phyloP scores from a whole-genome alignment of 495 filamentous ascomycete genomes.

The Bacidia rubella region DNA sequence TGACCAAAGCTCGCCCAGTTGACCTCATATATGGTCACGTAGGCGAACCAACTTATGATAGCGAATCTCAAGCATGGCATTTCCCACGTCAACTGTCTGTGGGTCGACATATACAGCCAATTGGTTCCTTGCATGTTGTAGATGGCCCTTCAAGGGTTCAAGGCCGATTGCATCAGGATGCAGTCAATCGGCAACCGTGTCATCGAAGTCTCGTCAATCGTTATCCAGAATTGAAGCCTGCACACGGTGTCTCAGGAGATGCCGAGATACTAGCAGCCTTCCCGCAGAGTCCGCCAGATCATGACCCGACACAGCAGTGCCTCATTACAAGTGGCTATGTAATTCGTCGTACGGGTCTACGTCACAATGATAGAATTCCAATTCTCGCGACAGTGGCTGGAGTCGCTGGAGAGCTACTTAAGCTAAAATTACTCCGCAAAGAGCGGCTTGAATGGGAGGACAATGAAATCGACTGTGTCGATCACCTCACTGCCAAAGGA shows the following conservation, averaged over 20 bases:
- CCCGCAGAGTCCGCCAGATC: constrained; percentile 19
- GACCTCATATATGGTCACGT: constrained; percentile 56
- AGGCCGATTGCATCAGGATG: neutral
- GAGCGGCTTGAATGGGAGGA: constrained; percentile 23
- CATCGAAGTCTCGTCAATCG: neutral
- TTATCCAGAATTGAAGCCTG: constrained; percentile 29
- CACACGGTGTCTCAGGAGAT: constrained; percentile 15
- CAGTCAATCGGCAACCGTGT: neutral
- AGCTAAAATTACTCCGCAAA: constrained; percentile 26
- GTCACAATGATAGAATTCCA: constrained; percentile 23
- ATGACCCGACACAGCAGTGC: constrained; percentile 28
- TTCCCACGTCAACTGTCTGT: constrained; percentile 31
- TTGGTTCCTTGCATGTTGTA: neutral
- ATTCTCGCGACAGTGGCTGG: constrained; percentile 33
- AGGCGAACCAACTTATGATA: constrained; percentile 42
- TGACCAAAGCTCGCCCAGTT: constrained; percentile 42
- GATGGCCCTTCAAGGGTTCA: neutral
- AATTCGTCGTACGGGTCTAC: constrained; percentile 13
- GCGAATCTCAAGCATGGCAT: constrained; percentile 39
- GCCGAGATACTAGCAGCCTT: constrained; percentile 18
- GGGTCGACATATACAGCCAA: constrained; percentile 3
- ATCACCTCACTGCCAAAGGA: constrained; percentile 24
- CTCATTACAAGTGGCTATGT: constrained; percentile 34
- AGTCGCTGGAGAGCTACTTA: constrained; percentile 29
- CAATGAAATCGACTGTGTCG: constrained; percentile 13